phyloP scores from a whole-genome alignment of 2,329 filamentous ascomycete genomes.

The Seiridium cupressi region DNA sequence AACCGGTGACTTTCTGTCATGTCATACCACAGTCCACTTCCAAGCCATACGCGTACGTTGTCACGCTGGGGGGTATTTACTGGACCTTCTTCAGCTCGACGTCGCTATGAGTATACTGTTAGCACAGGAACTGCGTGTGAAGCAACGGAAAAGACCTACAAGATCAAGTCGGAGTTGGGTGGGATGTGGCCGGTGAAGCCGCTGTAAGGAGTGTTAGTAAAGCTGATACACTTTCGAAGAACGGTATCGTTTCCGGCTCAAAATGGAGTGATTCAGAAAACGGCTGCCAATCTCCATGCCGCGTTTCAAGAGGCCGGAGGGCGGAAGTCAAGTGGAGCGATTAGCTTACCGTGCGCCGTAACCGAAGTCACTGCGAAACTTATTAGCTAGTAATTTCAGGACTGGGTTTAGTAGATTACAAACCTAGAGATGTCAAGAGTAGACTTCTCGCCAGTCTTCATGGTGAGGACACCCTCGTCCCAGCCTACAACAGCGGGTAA shows the following conservation, averaged over 20 bases:
- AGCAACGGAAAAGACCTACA: conserved; percentile 13
- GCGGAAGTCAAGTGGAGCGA: background rate
- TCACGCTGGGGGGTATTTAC: background rate
- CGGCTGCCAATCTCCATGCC: background rate
- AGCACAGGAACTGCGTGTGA: background rate
- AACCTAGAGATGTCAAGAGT: conserved; percentile 78
- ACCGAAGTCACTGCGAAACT: conserved; percentile 24
- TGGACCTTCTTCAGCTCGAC: conserved; percentile 13
- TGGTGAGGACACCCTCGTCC: conserved; percentile 81
- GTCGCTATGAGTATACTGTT: conserved; percentile 7
- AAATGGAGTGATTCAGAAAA: background rate
- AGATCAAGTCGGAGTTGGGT: conserved; percentile 30
- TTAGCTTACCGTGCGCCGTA: conserved; percentile 28
- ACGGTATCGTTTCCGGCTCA: background rate
- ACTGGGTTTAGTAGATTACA: conserved; percentile 4
- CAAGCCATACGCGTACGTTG: too few relatives aligned
- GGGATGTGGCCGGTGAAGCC: conserved; percentile 27
- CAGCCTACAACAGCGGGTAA: conserved; percentile 51
- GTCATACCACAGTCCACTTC: too few relatives aligned
- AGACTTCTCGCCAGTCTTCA: conserved; percentile 90
- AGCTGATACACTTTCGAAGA: background rate
- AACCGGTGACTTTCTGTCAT: too few relatives aligned
- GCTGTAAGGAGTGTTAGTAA: conserved; percentile 9
- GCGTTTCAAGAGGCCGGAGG: too few relatives aligned
- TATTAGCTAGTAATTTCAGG: conserved; percentile 13